phyloP scores from a whole-genome alignment of 2,329 filamentous ascomycete species.

The Aspergillus floridensis region DNA sequence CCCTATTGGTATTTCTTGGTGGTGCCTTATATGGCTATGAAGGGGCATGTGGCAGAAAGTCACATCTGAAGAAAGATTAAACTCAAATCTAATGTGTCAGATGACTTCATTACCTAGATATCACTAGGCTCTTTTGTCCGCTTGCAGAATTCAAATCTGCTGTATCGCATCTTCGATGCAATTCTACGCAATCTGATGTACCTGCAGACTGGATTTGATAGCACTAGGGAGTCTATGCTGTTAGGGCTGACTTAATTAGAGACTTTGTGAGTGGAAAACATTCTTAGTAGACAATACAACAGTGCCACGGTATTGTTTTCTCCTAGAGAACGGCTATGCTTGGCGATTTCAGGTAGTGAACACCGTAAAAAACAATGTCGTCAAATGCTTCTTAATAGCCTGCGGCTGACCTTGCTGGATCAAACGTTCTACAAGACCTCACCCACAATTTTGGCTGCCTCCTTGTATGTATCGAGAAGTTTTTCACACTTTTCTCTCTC shows the following conservation, averaged over 20 bases:
- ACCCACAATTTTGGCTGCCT: slow-evolving; percentile 96
- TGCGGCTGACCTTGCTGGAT: not conserved
- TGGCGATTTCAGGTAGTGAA: not conserved
- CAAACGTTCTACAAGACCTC: slow-evolving; percentile 69
- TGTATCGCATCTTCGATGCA: too few relatives aligned
- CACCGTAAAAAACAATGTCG: not conserved
- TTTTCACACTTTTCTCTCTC: slow-evolving; percentile 99
- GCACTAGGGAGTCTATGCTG: too few relatives aligned
- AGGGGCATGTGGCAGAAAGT: slow-evolving; percentile 35
- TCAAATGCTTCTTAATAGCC: not conserved
- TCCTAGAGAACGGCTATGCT: not conserved
- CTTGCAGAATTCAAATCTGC: not conserved
- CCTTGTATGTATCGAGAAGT: slow-evolving; percentile 89
- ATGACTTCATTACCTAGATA: not conserved
- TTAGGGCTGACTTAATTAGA: too few relatives aligned
- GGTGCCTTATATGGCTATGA: slow-evolving; percentile 90
- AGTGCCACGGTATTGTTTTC: not conserved
- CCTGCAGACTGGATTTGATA: too few relatives aligned
- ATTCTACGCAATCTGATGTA: too few relatives aligned
- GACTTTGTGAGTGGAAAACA: too few relatives aligned
- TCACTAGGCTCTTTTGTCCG: not conserved
- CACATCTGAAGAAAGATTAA: slow-evolving; percentile 21
- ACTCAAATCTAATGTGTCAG: not conserved
- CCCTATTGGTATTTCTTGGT: slow-evolving; percentile 80
- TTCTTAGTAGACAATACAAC: too few relatives aligned